Base-by-base conservation (phyloP, 208 protist species). In the Crithidia sp. region DNA sequence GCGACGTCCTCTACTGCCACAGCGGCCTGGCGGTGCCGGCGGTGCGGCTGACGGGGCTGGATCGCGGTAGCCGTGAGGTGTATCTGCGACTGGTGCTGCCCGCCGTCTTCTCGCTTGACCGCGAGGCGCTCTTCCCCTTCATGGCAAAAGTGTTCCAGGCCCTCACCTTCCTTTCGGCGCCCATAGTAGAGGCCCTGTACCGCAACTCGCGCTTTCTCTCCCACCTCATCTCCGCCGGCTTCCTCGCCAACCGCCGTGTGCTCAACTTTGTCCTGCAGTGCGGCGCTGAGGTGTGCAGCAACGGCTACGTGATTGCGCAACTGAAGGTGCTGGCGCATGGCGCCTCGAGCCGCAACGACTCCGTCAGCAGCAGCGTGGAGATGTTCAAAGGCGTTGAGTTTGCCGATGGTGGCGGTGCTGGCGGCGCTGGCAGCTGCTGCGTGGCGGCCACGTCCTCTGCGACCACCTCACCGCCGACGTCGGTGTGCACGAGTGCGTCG, bases 171-270 rank as follows among this genome's bases (percentile, higher is more conserved):
- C 2, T 93, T 5, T 60, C 65, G 44, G 37, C 28, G 2, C 43
- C 55, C 0, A 59, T 56, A 28, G 77, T 79, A 10, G 81, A 76
- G 67, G 66, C 74, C 1, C 77, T 91, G 37, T 72, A 84, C 28
- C 86, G 84, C 67, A 93, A 91, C 78, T 77, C 82, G 36, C 65
- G 76, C 9, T 89, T 93, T 41, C 59, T 93, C 17, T 47, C 59
- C 2, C 52, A 74, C 44, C 17, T 90, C 9, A 77, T 91, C 49
- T 74, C 55, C 1, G 14, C n/a, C 8, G 56, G 58, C 14, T 39
- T 8, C 12, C 49, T 75, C 7, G 28, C 49, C 17, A 53, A 80
- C 57, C 17, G 55, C 2, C 37, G 40, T 5, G 67, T 84, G 44
- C 44, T 82, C 8, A 8, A 71, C 14, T 64, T 57, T 40, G 65